Conservation (phyloP, 1,139 yeast genomes). For the Pichia sp. region DNA sequence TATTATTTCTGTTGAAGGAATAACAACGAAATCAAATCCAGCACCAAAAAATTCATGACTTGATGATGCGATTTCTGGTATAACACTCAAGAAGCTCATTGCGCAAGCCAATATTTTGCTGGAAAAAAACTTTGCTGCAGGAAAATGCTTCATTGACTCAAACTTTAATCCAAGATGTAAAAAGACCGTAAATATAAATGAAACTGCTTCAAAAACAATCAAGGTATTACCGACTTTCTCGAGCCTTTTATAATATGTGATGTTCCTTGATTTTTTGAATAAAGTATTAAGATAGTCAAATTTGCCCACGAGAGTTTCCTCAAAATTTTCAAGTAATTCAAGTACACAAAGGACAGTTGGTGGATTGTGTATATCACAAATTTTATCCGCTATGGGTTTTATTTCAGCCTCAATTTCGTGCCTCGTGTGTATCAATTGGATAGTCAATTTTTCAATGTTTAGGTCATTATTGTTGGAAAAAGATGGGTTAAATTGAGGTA, state of each 20-base stretch:
- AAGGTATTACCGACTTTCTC: slow-evolving; percentile 21
- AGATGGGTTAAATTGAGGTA: slow-evolving; percentile 31
- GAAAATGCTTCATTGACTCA: slow-evolving; percentile 19
- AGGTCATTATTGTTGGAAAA: slow-evolving; percentile 23
- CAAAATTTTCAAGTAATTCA: slow-evolving; percentile 15
- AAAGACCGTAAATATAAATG: slow-evolving; percentile 26
- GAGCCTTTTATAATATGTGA: slow-evolving; percentile 21
- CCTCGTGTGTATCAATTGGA: slow-evolving; percentile 19
- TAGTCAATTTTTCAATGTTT: slow-evolving; percentile 24
- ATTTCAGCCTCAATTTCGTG: slow-evolving; percentile 18
- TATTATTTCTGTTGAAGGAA: slow-evolving; percentile 26
- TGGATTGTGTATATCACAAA: slow-evolving; percentile 21
- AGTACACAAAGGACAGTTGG: slow-evolving; percentile 23
- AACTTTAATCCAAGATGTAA: slow-evolving; percentile 26
- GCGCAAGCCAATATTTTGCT: slow-evolving; percentile 17
- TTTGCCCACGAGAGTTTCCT: slow-evolving; percentile 12
- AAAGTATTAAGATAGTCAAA: slow-evolving; percentile 21
- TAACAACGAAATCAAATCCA: slow-evolving; percentile 28
- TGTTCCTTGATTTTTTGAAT: slow-evolving; percentile 14
- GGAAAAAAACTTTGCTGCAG: slow-evolving; percentile 20
- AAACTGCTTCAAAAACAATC: slow-evolving; percentile 20
- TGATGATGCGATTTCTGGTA: neutral
- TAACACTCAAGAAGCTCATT: slow-evolving; percentile 7
- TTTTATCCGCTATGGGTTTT: slow-evolving; percentile 18
- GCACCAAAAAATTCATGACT: slow-evolving; percentile 25